These are phyloP conservation scores for Oryza glumipatula DNA, from an alignment of 176 grass and related monocot species.

Conservation along the genomic window DNA sequence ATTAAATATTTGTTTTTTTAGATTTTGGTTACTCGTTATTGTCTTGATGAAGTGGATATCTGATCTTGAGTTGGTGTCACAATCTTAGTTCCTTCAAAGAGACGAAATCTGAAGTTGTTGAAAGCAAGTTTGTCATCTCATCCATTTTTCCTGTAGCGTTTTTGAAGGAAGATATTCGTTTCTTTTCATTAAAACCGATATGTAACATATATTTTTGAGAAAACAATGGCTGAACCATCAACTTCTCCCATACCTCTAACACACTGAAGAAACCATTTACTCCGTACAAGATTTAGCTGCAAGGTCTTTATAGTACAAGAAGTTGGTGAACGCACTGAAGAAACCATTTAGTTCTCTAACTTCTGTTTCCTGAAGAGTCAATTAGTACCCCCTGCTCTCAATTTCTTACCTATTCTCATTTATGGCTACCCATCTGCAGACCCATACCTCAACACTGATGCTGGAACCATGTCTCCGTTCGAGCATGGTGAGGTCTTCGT, in stretches of 20 bases:
- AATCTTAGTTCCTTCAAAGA: constrained; percentile 48
- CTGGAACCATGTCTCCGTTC: constrained; percentile 98
- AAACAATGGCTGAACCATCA: neutral
- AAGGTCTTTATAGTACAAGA: constrained; percentile 23
- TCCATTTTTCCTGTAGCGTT: constrained; percentile 8
- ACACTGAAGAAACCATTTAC: neutral
- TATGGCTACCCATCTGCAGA: constrained; percentile 63
- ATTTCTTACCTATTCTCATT: constrained; percentile 28
- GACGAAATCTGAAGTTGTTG: constrained; percentile 30
- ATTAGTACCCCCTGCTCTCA: constrained; percentile 7
- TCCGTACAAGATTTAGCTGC: constrained; percentile 29
- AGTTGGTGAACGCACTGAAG: constrained; percentile 35
- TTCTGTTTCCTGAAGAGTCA: constrained; percentile 26
- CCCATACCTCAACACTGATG: constrained; percentile 98
- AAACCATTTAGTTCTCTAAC: constrained; percentile 5
- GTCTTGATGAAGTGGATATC: constrained; percentile 13
- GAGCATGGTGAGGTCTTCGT: constrained; percentile 98
- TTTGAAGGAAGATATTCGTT: neutral
- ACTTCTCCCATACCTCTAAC: neutral
- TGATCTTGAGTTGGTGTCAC: constrained; percentile 38
- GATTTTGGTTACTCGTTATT: constrained; percentile 25
- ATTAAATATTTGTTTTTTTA: constrained; percentile 28
- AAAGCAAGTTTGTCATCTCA: constrained; percentile 42
- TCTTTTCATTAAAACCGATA: constrained; percentile 1
- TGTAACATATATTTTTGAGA: neutral